Evolutionary conservation across 2,329 filamentous ascomycete species (phyloP), one percentile per base, ranked within the genome.

Genomic region (Aspergillus pseudoterreus): DNA sequence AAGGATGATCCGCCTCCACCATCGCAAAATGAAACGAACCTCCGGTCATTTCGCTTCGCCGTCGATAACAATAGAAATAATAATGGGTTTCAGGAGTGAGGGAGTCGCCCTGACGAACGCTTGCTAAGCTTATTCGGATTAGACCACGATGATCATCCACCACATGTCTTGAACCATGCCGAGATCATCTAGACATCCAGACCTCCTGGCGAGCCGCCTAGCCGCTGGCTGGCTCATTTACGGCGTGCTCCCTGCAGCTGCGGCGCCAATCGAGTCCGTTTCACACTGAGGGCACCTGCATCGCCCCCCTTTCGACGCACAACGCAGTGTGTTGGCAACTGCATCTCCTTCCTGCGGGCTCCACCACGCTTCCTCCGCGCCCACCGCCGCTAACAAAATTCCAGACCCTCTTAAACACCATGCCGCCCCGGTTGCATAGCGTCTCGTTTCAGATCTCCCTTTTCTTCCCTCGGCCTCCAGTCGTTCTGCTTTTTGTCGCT

Each of bases 371-470:
- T 50, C 48, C 48, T 50, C 43, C 36, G 22, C 35, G 42, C 35
- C 60, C 58, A 63, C 63, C 64, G 60, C 63, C 63, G 64, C 63
- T 63, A 62, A 55, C 60, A 51, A 57, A 60, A 65, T 62, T 63
- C 60, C 57, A 47, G 52, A 50, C 51, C 56, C 49, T 32, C 46
- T 48, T 56, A 51, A 55, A 58, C 49, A 52, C 50, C 42, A 41
- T 44, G 12, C 22, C 38, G 47, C 49, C 53, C 52, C 43, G 45
- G 47, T 50, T 50, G 52, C 49, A 47, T 22, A 43, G 21, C 35
- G 14, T 14, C n/a, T 47, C 54, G 58, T 61, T 63, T 61, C 64
- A 60, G 61, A 57, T 59, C 51, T 58, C 57, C 54, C 47, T 56
- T 50, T 45, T 53, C 45, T 27, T 36, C 45, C n/a, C 17, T 62